Percentiles rank a stretch among this genome's conserved stretches.
Evolutionary conservation across 2,329 filamentous ascomycete species (phyloP).

Genomic region (Cercospora sojina): DNA sequence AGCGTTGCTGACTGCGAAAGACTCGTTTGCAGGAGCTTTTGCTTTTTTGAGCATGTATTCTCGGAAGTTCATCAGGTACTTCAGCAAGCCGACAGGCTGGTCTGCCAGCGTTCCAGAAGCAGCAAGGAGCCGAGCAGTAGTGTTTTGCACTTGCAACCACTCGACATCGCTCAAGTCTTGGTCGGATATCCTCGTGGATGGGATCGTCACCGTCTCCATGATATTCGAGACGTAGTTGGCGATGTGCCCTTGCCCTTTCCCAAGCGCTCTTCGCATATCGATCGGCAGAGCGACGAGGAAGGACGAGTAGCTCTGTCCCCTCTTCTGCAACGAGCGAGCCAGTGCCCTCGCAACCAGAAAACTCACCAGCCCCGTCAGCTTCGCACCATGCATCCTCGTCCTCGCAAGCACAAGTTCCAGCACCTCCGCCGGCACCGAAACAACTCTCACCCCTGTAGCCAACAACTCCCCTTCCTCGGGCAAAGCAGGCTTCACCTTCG

Average conservation of each 20-base stretch:
- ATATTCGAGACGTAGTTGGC: slow-evolving; percentile 37
- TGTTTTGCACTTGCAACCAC: slow-evolving; percentile 40
- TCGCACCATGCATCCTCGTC: slow-evolving; percentile 40
- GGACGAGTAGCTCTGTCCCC: slow-evolving; percentile 28
- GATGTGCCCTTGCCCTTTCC: slow-evolving; percentile 40
- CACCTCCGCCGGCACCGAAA: slow-evolving; percentile 35
- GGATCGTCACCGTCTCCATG: slow-evolving; percentile 18
- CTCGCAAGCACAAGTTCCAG: slow-evolving; percentile 34
- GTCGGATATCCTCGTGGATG: neutral
- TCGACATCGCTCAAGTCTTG: slow-evolving; percentile 13
- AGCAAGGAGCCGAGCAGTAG: slow-evolving; percentile 39
- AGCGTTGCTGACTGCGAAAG: slow-evolving; percentile 51
- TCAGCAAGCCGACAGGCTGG: slow-evolving; percentile 47
- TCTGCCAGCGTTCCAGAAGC: slow-evolving; percentile 38
- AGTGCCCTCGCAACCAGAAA: slow-evolving; percentile 44
- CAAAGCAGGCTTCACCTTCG: slow-evolving; percentile 16
- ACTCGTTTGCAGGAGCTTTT: slow-evolving; percentile 41
- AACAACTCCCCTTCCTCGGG: slow-evolving; percentile 11
- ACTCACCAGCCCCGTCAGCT: slow-evolving; percentile 46
- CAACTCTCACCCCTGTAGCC: slow-evolving; percentile 37
- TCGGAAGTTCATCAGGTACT: slow-evolving; percentile 44
- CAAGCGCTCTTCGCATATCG: slow-evolving; percentile 43
- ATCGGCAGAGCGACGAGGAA: slow-evolving; percentile 45
- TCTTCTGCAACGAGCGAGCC: slow-evolving; percentile 32
- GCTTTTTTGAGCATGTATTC: slow-evolving; percentile 44